Conservation (phyloP, 2,329 filamentous ascomycete genomes). For the Diaporthe sp. region DNA sequence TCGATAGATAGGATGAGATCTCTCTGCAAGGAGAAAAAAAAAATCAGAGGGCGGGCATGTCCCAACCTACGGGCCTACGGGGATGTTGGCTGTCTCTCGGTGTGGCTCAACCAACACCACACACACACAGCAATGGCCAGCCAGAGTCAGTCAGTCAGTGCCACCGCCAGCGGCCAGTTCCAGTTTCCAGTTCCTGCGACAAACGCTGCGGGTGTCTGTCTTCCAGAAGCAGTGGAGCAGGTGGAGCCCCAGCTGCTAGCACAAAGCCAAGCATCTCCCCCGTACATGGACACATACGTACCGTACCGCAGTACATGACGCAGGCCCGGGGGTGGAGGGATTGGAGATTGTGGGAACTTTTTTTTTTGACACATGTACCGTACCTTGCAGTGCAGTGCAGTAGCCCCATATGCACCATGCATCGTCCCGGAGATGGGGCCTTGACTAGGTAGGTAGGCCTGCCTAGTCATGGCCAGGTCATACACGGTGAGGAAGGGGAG, state of each 20-base stretch:
- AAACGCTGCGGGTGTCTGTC: neutral
- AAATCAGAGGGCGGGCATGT: too few species aligned
- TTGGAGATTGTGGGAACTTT: slow-evolving; percentile 1
- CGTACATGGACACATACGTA: neutral
- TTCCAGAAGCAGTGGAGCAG: slow-evolving; percentile 34
- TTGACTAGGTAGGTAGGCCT: slow-evolving; percentile 11
- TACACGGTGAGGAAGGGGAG: neutral
- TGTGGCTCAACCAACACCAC: neutral
- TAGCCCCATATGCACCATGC: slow-evolving; percentile 24
- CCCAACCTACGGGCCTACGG: neutral
- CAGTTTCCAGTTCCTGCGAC: neutral
- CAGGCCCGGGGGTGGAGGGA: neutral
- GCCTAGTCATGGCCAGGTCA: neutral
- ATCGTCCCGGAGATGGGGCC: slow-evolving; percentile 23
- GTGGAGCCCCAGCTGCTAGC: slow-evolving; percentile 15
- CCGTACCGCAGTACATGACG: neutral
- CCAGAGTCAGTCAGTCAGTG: neutral
- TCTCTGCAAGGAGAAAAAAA: neutral
- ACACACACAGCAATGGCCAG: neutral
- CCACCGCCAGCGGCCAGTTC: neutral
- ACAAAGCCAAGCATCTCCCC: slow-evolving; percentile 17
- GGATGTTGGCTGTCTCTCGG: neutral
- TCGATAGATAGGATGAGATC: neutral
- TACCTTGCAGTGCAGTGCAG: slow-evolving; percentile 25
- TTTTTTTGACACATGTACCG: slow-evolving; percentile 27